Conservation (phyloP, 257 asterid genomes). For the Ilex aquifolium region DNA sequence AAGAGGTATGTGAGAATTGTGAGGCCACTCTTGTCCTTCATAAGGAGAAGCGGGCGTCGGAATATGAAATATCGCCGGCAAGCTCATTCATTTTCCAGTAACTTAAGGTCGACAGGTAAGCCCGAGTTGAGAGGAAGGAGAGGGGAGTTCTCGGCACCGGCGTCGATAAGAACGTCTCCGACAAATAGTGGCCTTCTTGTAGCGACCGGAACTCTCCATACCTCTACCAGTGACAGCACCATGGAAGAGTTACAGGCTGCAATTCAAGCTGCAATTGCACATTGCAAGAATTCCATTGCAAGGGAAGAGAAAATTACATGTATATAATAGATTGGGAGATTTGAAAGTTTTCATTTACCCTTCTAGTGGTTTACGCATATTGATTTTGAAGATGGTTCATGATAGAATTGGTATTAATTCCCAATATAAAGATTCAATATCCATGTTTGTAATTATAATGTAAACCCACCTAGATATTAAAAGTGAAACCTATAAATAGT, state of each 20-base stretch:
- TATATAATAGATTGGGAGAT: conserved; percentile 6
- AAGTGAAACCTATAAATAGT: too few relatives aligned
- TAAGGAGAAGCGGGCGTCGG: conserved; percentile 17
- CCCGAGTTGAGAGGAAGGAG: conserved; percentile 37
- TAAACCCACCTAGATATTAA: too few relatives aligned
- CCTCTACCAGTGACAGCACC: conserved; percentile 46
- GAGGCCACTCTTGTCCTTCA: conserved; percentile 42
- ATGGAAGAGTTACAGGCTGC: conserved; percentile 94
- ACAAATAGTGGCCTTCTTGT: conserved; percentile 70
- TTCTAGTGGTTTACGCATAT: too few relatives aligned
- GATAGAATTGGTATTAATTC: too few relatives aligned
- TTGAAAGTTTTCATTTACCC: too few relatives aligned
- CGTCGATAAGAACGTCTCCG: conserved; percentile 66
- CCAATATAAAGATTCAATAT: too few relatives aligned
- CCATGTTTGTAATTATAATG: too few relatives aligned
- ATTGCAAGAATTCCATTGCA: conserved; percentile 72
- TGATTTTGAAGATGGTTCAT: too few relatives aligned
- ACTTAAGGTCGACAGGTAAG: conserved; percentile 39
- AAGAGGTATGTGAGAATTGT: conserved; percentile 61
- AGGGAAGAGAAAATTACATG: conserved; percentile 35
- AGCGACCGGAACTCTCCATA: conserved; percentile 24
- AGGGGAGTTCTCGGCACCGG: conserved; percentile 80
- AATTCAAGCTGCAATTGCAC: conserved; percentile 89
- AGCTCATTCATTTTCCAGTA: conserved; percentile 57
- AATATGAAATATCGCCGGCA: conserved; percentile 22